phyloP scores from a whole-genome alignment of 345 rosid species.

The Eucalyptus erythrocorys region DNA sequence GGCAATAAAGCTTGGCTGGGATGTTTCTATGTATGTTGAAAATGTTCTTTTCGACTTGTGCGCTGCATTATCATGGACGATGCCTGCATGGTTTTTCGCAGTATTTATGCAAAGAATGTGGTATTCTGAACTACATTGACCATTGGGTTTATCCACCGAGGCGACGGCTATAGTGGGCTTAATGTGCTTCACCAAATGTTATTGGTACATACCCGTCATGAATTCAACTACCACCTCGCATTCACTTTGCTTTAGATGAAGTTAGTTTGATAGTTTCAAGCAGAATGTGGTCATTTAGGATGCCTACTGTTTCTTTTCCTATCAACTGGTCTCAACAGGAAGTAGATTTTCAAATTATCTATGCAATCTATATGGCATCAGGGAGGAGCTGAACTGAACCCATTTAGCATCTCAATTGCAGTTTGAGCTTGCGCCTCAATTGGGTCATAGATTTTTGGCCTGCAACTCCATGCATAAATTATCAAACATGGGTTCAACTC shows the following conservation, averaged over 20 bases:
- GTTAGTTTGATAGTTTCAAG: neutral
- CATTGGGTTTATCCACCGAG: slow-evolving; percentile 60
- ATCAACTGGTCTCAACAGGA: neutral
- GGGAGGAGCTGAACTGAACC: slow-evolving; percentile 44
- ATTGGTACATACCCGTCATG: slow-evolving; percentile 16
- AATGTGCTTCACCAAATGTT: slow-evolving; percentile 55
- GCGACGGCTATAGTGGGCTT: slow-evolving; percentile 47
- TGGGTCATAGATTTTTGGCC: slow-evolving; percentile 45
- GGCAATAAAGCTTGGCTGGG: slow-evolving; percentile 48
- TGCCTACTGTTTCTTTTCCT: neutral
- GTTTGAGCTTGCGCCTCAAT: slow-evolving; percentile 67
- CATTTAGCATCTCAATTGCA: slow-evolving; percentile 65
- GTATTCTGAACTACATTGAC: slow-evolving; percentile 65
- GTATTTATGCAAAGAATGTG: slow-evolving; percentile 35
- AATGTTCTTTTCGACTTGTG: slow-evolving; percentile 58
- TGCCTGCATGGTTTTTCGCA: slow-evolving; percentile 40
- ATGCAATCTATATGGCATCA: slow-evolving; percentile 1
- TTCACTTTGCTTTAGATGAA: neutral
- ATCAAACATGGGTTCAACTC: slow-evolving; percentile 41
- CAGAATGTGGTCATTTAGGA: neutral
- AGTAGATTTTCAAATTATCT: neutral
- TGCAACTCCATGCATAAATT: slow-evolving; percentile 43
- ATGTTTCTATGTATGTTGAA: slow-evolving; percentile 48
- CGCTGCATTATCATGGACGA: slow-evolving; percentile 41
- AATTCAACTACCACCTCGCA: neutral